Conservation (phyloP, 2,329 filamentous ascomycete genomes). For the Oidium heveae region DNA sequence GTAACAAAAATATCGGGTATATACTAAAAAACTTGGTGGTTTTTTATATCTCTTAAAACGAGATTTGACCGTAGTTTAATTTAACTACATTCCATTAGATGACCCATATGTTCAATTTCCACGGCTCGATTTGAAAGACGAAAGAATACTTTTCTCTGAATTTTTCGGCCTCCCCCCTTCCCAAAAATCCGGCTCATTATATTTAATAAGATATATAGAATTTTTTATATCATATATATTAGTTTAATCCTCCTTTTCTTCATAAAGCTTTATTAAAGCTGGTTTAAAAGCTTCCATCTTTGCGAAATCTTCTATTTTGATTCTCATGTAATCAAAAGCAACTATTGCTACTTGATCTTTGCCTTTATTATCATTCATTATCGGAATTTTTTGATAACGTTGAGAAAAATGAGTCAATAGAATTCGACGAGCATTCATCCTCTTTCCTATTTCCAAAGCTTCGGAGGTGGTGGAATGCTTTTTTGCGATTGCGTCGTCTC, state of each 20-base stretch:
- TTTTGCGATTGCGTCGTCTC: constrained; percentile 58
- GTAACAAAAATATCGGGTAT: no score
- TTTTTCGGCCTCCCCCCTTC: no score
- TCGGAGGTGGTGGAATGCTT: constrained; percentile 76
- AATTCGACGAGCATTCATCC: constrained; percentile 58
- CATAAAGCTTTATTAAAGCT: constrained; percentile 31
- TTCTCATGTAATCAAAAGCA: constrained; percentile 57
- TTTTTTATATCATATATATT: no score
- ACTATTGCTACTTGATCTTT: constrained; percentile 39
- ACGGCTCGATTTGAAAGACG: no score
- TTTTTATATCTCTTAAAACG: no score
- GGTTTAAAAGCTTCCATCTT: constrained; percentile 37
- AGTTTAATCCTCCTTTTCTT: constrained; percentile 12
- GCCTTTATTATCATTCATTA: constrained; percentile 17
- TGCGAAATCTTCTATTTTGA: constrained; percentile 44
- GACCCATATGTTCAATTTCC: no score
- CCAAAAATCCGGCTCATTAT: no score
- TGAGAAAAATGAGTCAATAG: constrained; percentile 90
- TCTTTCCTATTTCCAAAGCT: constrained; percentile 49
- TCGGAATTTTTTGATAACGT: constrained; percentile 35
- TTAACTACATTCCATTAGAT: no score
- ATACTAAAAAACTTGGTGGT: no score
- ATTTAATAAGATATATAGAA: no score
- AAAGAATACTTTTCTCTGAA: no score
- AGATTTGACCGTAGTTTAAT: no score